Conservation (phyloP, 169 alveolate genomes). For the Plasmodium chabaudi region DNA sequence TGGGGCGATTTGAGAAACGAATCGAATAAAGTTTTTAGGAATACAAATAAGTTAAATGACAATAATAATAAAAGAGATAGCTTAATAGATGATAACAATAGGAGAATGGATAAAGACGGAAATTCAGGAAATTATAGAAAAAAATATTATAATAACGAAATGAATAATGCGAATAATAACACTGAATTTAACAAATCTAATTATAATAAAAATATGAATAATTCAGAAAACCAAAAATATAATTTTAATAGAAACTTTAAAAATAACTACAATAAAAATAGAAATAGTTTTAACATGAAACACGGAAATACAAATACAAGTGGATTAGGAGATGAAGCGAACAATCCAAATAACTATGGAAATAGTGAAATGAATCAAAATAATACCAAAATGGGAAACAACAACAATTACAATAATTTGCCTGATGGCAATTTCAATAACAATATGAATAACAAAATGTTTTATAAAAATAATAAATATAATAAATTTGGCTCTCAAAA, state of each 20-base stretch:
- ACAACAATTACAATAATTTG: conserved; percentile 2
- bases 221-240: conserved; percentile 30
- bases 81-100: conserved; percentile 17
- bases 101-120: conserved; percentile 32
- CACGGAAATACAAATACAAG: conserved; percentile 10
- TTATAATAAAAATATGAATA: conserved; percentile 50
- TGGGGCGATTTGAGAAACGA: conserved; percentile 38
- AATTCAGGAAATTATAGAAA: conserved; percentile 30
- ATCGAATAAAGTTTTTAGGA: conserved; percentile 20
- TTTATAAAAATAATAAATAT: conserved; percentile 30
- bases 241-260: conserved; percentile 27
- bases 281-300: conserved; percentile 1
- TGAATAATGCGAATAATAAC: conserved; percentile 4
- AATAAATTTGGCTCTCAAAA: conserved; percentile 24
- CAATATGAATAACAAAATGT: conserved; percentile 31
- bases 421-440: conserved; percentile 15
- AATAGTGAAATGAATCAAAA: conserved; percentile 24
- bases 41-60: conserved; percentile 37
- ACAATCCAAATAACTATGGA: conserved; percentile 2
- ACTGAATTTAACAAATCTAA: conserved; percentile 18
- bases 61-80: conserved; percentile 27
- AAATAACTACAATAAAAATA: conserved; percentile 14
- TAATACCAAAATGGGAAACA: conserved; percentile 1
- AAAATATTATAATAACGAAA: conserved; percentile 18
- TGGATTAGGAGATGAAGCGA: conserved; percentile 19